phyloP scores from a whole-genome alignment of 306 rosid genomes.

The Geum urbanum region DNA sequence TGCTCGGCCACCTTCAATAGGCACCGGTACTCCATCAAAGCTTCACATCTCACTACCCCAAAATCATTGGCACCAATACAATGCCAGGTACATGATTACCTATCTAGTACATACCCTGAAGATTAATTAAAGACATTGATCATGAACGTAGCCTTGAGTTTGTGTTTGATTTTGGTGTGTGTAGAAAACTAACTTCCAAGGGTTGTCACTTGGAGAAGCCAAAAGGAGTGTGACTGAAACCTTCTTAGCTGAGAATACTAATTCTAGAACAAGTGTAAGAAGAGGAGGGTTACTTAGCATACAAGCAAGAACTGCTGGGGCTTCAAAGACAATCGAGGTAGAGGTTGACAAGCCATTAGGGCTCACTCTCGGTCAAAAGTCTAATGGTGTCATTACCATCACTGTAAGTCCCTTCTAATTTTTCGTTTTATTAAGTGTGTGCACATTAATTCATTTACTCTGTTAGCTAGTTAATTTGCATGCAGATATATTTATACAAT shows the following conservation, averaged over 20 bases:
- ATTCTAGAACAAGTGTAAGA: conserved; percentile 20
- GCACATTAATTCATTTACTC: too few species aligned
- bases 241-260: conserved; percentile 30
- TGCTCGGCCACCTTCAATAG: conserved; percentile 49
- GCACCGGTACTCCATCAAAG: conserved; percentile 29
- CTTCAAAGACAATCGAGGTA: conserved; percentile 75
- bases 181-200: conserved; percentile 72
- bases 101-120: too few species aligned
- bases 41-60: conserved; percentile 33
- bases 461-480: too few species aligned
- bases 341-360: conserved; percentile 98
- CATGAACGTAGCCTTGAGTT: neutral
- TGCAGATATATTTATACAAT: too few species aligned
- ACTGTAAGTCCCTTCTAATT: conserved; percentile 42
- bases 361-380: conserved; percentile 89
- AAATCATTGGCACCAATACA: conserved; percentile 31
- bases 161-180: neutral
- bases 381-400: conserved; percentile 71
- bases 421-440: too few species aligned
- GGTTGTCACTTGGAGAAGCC: conserved; percentile 66
- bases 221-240: conserved; percentile 45
- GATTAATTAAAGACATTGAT: too few species aligned
- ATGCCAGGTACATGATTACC: conserved; percentile 35
- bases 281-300: conserved; percentile 40
- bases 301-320: conserved; percentile 77